These are phyloP conservation scores for Rhododendron ovatum DNA, from an alignment of 148 eudicot species.

Conservation along the genomic window DNA sequence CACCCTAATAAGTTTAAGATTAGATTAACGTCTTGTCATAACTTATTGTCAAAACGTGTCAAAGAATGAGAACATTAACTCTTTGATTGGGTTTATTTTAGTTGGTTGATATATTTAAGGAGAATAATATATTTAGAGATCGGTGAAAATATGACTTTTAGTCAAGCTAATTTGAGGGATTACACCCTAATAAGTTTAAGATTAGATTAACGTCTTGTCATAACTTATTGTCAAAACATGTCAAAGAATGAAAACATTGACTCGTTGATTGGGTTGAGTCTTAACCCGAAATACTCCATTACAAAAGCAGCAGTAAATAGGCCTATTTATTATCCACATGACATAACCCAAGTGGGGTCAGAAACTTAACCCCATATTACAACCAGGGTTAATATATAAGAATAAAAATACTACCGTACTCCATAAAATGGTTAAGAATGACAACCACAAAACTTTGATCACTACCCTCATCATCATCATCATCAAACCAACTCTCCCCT, in stretches of 20 bases:
- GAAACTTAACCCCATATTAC: constrained; percentile 17
- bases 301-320: neutral
- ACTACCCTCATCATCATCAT: constrained; percentile 14
- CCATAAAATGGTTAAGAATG: constrained; percentile 18
- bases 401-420: neutral
- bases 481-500: neutral
- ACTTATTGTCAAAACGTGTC: neutral
- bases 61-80: neutral
- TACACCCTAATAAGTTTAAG: neutral
- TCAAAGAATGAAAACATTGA: neutral
- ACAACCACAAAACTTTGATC: constrained; percentile 23
- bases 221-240: neutral
- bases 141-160: too few relatives aligned
- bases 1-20: neutral
- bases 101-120: too few relatives aligned
- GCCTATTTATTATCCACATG: constrained; percentile 9
- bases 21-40: neutral
- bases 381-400: constrained; percentile 12
- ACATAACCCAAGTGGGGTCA: constrained; percentile 10
- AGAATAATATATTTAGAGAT: too few relatives aligned
- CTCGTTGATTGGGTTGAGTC: neutral
- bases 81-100: neutral
- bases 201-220: neutral
- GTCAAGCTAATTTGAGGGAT: too few relatives aligned
- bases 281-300: neutral